These are phyloP conservation scores for Ormosia emarginata DNA, from an alignment of 306 rosid species.

Conservation along the genomic window DNA sequence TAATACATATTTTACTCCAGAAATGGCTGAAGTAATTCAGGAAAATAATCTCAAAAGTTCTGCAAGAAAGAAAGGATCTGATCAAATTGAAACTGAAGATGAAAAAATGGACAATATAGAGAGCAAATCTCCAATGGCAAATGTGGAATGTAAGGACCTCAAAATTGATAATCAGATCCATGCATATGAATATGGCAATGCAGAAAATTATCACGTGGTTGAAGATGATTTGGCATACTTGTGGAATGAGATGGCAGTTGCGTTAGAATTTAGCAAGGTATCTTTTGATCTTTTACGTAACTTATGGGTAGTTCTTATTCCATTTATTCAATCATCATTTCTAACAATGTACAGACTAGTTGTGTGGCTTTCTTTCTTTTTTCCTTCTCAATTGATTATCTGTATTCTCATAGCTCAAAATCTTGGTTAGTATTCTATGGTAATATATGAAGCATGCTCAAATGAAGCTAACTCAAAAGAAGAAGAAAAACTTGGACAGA, in stretches of 20 bases:
- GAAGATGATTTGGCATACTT: background rate
- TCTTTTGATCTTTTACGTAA: background rate
- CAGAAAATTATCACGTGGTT: background rate
- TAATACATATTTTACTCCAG: background rate
- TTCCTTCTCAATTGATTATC: too few species aligned
- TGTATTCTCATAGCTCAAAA: too few species aligned
- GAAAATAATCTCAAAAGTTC: background rate
- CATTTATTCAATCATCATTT: too few species aligned
- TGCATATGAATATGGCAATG: background rate
- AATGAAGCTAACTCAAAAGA: too few species aligned
- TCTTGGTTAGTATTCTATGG: too few species aligned
- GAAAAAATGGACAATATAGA: background rate
- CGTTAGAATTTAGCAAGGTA: background rate
- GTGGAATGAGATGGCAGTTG: background rate
- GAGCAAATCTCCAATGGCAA: background rate
- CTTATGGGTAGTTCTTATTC: background rate
- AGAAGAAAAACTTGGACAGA: too few species aligned
- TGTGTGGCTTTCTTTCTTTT: too few species aligned
- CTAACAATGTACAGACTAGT: too few species aligned
- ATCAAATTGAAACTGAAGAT: background rate
- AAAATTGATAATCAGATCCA: background rate
- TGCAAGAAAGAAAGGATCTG: background rate
- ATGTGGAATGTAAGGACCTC: background rate
- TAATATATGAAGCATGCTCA: too few species aligned
- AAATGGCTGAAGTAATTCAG: too few species aligned